Conservation (phyloP, 495 filamentous ascomycete species). For the Hypoxylon lenormandii region DNA sequence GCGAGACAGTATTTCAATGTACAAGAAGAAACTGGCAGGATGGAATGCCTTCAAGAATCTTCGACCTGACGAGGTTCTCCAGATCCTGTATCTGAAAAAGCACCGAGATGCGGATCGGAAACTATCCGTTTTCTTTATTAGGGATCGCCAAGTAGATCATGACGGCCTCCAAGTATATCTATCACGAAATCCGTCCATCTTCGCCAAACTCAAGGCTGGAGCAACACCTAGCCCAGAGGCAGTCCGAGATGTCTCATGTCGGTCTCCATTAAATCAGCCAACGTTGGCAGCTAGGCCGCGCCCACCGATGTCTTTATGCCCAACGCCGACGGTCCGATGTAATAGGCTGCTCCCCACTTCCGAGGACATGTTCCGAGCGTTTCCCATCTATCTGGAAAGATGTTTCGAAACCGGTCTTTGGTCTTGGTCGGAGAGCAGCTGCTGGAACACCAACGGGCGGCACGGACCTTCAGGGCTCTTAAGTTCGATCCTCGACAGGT, state of each 20-base stretch:
- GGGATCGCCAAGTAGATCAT: constrained; percentile 46
- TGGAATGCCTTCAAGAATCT: constrained; percentile 53
- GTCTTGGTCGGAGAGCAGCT: constrained; percentile 43
- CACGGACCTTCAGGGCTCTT: constrained; percentile 46
- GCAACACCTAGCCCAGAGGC: constrained; percentile 43
- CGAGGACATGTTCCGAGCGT: constrained; percentile 40
- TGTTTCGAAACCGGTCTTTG: constrained; percentile 43
- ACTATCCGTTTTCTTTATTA: constrained; percentile 46
- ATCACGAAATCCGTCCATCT: constrained; percentile 50
- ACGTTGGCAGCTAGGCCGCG: neutral
- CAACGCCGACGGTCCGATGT: constrained; percentile 20
- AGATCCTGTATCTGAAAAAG: constrained; percentile 49
- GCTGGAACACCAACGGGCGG: constrained; percentile 45
- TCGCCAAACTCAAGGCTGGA: constrained; percentile 48
- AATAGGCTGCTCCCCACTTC: constrained; percentile 32
- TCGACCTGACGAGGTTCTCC: constrained; percentile 50
- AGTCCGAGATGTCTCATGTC: constrained; percentile 49
- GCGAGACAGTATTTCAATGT: constrained; percentile 47
- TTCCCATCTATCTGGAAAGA: constrained; percentile 36
- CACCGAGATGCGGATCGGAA: constrained; percentile 46
- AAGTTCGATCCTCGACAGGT: constrained; percentile 47
- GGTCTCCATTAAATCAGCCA: constrained; percentile 27
- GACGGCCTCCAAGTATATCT: constrained; percentile 50
- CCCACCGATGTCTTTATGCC: constrained; percentile 11
- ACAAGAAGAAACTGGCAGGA: constrained; percentile 49